These are phyloP conservation scores for Petunia secreta DNA, from an alignment of 257 asterid species.

Conservation along the genomic window DNA sequence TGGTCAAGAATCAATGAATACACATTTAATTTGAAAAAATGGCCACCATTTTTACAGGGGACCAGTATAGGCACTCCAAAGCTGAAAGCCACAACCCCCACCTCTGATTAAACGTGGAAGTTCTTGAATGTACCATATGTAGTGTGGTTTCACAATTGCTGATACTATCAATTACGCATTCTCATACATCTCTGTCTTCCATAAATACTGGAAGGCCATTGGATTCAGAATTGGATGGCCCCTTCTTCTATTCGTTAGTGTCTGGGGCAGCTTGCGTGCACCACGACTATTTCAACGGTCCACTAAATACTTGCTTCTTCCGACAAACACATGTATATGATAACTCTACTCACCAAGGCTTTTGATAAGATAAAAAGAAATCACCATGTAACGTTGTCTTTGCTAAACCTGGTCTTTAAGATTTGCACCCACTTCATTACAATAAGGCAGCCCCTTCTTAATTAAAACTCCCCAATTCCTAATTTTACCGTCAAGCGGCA, in stretches of 20 bases:
- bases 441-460: no score
- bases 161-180: background rate
- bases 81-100: background rate
- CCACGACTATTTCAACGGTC: no score
- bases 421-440: no score
- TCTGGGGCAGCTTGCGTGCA: no score
- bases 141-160: background rate
- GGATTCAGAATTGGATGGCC: background rate
- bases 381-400: no score
- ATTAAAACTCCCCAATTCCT: no score
- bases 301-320: no score
- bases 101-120: background rate
- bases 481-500: no score
- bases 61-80: conserved; percentile 4
- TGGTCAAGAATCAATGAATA: conserved; percentile 15
- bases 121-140: background rate
- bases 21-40: conserved; percentile 1
- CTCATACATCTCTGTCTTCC: background rate
- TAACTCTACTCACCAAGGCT: no score
- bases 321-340: no score
- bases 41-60: background rate
- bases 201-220: background rate
- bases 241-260: background rate
- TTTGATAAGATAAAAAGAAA: no score
- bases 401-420: no score